These are phyloP conservation scores for Brettanomyces nanus DNA, from an alignment of 805 yeast genomes.

Conservation along the genomic window DNA sequence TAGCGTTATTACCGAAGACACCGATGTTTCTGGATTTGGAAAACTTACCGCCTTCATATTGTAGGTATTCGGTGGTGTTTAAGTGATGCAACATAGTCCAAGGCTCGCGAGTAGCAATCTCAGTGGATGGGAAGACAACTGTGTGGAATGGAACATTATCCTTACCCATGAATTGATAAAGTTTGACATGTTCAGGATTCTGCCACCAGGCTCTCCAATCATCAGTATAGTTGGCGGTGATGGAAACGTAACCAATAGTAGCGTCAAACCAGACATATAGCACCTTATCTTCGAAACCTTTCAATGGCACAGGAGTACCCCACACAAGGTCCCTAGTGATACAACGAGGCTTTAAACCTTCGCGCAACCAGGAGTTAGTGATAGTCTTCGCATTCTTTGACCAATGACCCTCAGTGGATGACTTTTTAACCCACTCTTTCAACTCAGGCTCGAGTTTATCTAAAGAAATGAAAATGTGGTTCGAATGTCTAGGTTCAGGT, in stretches of 20 bases:
- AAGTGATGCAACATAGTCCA: conserved; percentile 92
- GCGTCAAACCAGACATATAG: conserved; percentile 99
- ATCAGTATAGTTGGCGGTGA: conserved; percentile 84
- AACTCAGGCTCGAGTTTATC: conserved; percentile 77
- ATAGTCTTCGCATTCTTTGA: conserved; percentile 84
- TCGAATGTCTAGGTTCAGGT: conserved; percentile 75
- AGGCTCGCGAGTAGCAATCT: conserved; percentile 75
- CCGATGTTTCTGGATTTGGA: conserved; percentile 97
- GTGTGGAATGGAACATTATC: conserved; percentile 99
- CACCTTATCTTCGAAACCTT: conserved; percentile 80
- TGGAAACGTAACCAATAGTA: conserved; percentile 91
- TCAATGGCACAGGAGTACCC: conserved; percentile 98
- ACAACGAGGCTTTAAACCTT: conserved; percentile 89
- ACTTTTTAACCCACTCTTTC: conserved; percentile 60
- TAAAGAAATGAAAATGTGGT: conserved; percentile 76
- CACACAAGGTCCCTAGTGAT: conserved; percentile 94
- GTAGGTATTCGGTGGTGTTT: conserved; percentile 92
- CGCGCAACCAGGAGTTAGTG: conserved; percentile 88
- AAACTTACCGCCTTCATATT: conserved; percentile 96
- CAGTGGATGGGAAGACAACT: conserved; percentile 92
- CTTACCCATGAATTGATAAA: conserved; percentile 98
- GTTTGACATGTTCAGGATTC: conserved; percentile 76
- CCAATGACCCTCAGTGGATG: conserved; percentile 77
- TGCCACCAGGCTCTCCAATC: conserved; percentile 91
- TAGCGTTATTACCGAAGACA: conserved; percentile 96